Percentiles rank a stretch among this genome's conserved stretches.
phyloP scores from a whole-genome alignment of 2,329 filamentous ascomycete genomes.

The Fusarium annulatum region DNA sequence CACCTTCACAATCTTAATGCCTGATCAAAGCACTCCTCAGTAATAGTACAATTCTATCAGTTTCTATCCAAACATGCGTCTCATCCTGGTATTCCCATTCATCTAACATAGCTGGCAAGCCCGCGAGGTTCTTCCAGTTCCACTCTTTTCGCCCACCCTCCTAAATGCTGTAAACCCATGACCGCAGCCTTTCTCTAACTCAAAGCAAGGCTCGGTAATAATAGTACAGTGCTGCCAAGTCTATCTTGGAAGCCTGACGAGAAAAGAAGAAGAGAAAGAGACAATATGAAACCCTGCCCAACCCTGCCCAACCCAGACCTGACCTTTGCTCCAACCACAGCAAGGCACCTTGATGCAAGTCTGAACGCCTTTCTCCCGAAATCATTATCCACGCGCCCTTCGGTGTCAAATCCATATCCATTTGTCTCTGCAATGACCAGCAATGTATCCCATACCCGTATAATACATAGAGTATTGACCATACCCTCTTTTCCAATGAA shows the following conservation, averaged over 20 bases:
- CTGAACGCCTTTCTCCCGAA: constrained; percentile 38
- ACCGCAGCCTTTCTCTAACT: constrained; percentile 30
- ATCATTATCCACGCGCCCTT: constrained; percentile 41
- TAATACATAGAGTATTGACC: constrained; percentile 24
- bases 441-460: constrained; percentile 30
- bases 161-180: constrained; percentile 13
- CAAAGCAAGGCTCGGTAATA: constrained; percentile 35
- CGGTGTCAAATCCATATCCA: constrained; percentile 17
- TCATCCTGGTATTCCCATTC: constrained; percentile 32
- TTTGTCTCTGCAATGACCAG: constrained; percentile 25
- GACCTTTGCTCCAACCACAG: constrained; percentile 26
- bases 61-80: constrained; percentile 37
- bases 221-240: constrained; percentile 41
- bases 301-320: constrained; percentile 17
- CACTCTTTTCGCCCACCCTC: constrained; percentile 25
- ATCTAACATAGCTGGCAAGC: constrained; percentile 27
- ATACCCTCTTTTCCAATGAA: constrained; percentile 34
- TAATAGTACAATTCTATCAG: constrained; percentile 33
- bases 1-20: neutral
- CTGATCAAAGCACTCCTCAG: neutral
- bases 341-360: constrained; percentile 32
- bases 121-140: constrained; percentile 40
- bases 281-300: constrained; percentile 15
- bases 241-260: constrained; percentile 36
- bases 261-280: constrained; percentile 16